Conservation (phyloP, 441 rosid species). For the Theobroma grandiflorum region DNA sequence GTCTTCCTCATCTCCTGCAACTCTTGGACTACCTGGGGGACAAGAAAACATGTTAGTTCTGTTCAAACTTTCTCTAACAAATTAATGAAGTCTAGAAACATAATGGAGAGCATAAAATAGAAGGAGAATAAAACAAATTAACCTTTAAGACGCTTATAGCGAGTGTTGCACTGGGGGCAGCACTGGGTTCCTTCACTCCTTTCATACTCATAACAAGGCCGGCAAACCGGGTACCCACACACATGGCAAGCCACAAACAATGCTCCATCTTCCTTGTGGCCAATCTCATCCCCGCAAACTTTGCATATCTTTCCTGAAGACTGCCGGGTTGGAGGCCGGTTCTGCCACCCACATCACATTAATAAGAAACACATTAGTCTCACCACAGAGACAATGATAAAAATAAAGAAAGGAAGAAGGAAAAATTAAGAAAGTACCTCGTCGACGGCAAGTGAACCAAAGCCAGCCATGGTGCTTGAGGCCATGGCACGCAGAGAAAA, state of each 20-base stretch:
- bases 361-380: constrained; percentile 1
- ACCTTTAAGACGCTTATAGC: constrained; percentile 87
- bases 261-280: constrained; percentile 57
- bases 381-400: not conserved
- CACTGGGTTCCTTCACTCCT: constrained; percentile 82
- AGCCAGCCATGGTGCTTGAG: constrained; percentile 48
- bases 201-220: constrained; percentile 84
- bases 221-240: constrained; percentile 83
- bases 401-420: not conserved
- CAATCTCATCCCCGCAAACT: constrained; percentile 82
- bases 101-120: not conserved
- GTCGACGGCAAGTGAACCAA: constrained; percentile 37
- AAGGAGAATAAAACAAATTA: not conserved
- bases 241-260: constrained; percentile 73
- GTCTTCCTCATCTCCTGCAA: constrained; percentile 71
- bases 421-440: constrained; percentile 34
- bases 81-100: not conserved
- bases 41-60: not conserved
- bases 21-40: constrained; percentile 70
- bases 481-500: constrained; percentile 20
- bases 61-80: not conserved
- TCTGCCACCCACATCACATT: constrained; percentile 34
- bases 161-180: constrained; percentile 92
- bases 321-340: constrained; percentile 53
- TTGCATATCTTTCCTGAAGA: constrained; percentile 57